Evolutionary conservation across 1,284 basidiomycete species (phyloP).

Genomic region (Papiliotrema nemorosa): DNA sequence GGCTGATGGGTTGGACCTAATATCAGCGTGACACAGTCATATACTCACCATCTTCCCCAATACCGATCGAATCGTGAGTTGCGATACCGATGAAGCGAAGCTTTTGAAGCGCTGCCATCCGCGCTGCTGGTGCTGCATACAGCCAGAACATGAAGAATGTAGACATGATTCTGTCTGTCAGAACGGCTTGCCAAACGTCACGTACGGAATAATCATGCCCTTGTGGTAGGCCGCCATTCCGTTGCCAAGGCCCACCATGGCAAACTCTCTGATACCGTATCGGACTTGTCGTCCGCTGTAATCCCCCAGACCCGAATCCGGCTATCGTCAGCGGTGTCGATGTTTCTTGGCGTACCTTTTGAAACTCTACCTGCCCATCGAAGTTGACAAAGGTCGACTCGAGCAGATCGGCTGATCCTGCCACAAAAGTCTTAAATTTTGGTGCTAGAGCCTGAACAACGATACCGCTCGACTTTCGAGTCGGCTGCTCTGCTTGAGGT

Average conservation of each 20-base stretch:
- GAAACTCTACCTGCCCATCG: conserved; percentile 37
- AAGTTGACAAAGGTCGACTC: conserved; percentile 43
- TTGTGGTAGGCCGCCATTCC: conserved; percentile 41
- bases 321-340: conserved; percentile 7
- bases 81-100: conserved; percentile 43
- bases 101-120: conserved; percentile 40
- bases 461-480: conserved; percentile 39
- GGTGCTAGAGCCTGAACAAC: conserved; percentile 32
- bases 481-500: conserved; percentile 27
- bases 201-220: conserved; percentile 39
- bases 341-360: conserved; percentile 23
- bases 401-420: conserved; percentile 39
- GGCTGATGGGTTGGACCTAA: conserved; percentile 40
- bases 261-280: conserved; percentile 43
- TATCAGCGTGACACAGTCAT: neutral
- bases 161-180: conserved; percentile 66
- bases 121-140: conserved; percentile 42
- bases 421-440: conserved; percentile 29
- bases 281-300: conserved; percentile 41
- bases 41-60: conserved; percentile 38
- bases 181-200: neutral
- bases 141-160: conserved; percentile 48
- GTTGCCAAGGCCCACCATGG: conserved; percentile 39
- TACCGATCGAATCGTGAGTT: conserved; percentile 43
- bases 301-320: conserved; percentile 33